Evolutionary conservation across 371 early-diverging fungal species (phyloP).

Genomic region (Synchytrium microbalum): DNA sequence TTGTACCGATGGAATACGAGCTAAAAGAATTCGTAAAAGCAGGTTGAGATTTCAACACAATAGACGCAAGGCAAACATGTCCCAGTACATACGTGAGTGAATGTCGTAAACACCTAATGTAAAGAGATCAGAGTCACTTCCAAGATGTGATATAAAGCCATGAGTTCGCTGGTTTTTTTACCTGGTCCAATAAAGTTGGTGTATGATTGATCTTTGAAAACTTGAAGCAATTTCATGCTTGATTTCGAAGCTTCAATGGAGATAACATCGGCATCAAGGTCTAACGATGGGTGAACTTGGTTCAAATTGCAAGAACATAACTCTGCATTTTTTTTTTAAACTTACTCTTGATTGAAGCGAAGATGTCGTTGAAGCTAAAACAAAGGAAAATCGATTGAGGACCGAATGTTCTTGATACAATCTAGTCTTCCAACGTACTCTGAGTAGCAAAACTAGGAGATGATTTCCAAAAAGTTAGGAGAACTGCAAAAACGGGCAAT

Average conservation of each 20-base stretch:
- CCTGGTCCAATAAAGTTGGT: conserved; percentile 89
- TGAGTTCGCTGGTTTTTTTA: too few species aligned
- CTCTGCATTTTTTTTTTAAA: conserved; percentile 21
- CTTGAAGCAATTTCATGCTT: conserved; percentile 83
- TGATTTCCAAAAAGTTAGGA: conserved; percentile 2
- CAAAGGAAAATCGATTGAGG: neutral
- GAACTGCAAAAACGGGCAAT: too few species aligned
- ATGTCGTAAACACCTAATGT: conserved; percentile 96
- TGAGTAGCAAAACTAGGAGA: conserved; percentile 74
- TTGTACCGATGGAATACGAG: conserved; percentile 82
- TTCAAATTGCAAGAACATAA: neutral
- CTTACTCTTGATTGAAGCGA: conserved; percentile 70
- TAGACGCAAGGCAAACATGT: neutral
- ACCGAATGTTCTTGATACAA: neutral
- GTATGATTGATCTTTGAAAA: conserved; percentile 72
- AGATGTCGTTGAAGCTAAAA: conserved; percentile 83
- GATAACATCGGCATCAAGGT: conserved; percentile 83
- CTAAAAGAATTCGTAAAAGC: neutral
- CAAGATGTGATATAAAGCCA: too few species aligned
- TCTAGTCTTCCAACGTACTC: conserved; percentile 31
- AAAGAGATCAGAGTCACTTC: too few species aligned
- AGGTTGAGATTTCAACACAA: conserved; percentile 42
- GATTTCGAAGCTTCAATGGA: conserved; percentile 96
- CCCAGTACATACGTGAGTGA: conserved; percentile 35
- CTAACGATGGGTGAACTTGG: neutral